A percentile compares a stretch with the other conserved stretches of the same genome.
These are phyloP conservation scores for Melaleuca quinquenervia DNA, from an alignment of 345 rosid species.

Conservation along the genomic window DNA sequence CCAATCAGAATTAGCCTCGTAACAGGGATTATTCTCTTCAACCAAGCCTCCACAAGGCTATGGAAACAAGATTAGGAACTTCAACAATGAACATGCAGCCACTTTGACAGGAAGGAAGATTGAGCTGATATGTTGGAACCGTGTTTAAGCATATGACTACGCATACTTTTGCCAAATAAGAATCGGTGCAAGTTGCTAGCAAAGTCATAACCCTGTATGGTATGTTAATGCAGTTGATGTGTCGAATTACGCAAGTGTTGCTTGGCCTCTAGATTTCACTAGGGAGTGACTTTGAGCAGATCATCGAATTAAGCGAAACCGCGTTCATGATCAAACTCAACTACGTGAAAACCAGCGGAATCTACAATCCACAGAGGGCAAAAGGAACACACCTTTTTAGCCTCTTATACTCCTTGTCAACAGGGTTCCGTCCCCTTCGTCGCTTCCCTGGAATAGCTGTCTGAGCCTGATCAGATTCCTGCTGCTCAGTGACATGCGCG, in stretches of 20 bases:
- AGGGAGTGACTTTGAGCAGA: not conserved
- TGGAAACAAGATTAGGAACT: not conserved
- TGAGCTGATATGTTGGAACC: not conserved
- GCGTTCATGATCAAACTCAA: not conserved
- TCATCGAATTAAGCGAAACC: not conserved
- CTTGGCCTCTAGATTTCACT: not conserved
- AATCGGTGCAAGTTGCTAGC: not conserved
- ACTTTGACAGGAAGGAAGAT: not conserved
- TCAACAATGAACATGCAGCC: not conserved
- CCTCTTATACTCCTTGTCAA: conserved; percentile 58
- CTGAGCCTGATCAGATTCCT: not conserved
- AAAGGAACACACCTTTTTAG: conserved; percentile 36
- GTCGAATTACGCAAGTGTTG: not conserved
- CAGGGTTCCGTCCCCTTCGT: conserved; percentile 45
- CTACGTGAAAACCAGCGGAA: not conserved
- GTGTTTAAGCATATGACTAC: not conserved
- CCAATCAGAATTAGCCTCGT: not conserved
- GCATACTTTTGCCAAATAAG: not conserved
- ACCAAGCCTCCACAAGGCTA: not conserved
- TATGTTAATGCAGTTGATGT: not conserved
- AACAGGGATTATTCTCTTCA: not conserved
- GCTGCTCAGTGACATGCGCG: not conserved
- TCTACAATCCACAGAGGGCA: not conserved
- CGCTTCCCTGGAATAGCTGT: conserved; percentile 8
- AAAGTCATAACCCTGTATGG: not conserved